Evolutionary conservation across 1,139 yeast genomes (phyloP).

Genomic region (Arxiozyma bovina): DNA sequence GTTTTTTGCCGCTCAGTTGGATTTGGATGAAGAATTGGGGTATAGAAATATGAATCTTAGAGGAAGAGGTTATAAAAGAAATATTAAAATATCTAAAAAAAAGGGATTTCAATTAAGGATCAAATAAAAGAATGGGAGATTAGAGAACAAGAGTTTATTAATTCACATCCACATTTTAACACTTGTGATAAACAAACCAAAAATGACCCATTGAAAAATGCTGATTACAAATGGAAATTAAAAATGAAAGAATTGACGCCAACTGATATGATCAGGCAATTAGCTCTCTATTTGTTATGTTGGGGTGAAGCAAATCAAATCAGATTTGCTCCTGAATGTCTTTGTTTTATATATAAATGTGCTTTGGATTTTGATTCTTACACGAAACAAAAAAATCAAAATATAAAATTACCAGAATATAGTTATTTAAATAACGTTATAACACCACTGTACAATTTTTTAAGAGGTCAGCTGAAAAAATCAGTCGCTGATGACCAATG

Average conservation of each 20-base stretch:
- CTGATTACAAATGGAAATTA: constrained; percentile 54
- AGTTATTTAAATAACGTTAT: constrained; percentile 55
- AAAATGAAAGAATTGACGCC: constrained; percentile 50
- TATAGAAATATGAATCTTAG: constrained; percentile 36
- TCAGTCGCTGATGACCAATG: constrained; percentile 33
- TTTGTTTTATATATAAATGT: constrained; percentile 72
- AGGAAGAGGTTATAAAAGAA: constrained; percentile 32
- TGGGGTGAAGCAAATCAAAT: constrained; percentile 90
- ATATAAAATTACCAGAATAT: constrained; percentile 22
- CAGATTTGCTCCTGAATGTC: constrained; percentile 77
- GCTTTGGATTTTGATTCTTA: constrained; percentile 52
- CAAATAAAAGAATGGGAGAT: constrained; percentile 28
- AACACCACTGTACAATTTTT: constrained; percentile 64
- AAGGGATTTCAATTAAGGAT: constrained; percentile 31
- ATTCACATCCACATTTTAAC: constrained; percentile 26
- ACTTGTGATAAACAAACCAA: constrained; percentile 41
- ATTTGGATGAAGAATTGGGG: constrained; percentile 53
- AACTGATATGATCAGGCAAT: constrained; percentile 51
- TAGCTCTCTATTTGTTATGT: constrained; percentile 59
- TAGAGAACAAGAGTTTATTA: constrained; percentile 27
- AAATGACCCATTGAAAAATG: constrained; percentile 47
- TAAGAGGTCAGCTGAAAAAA: constrained; percentile 48
- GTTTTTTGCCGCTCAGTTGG: constrained; percentile 67
- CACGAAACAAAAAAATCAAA: constrained; percentile 2
- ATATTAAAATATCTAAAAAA: constrained; percentile 31